These are phyloP conservation scores for Butyriboletus appendiculatus DNA, from an alignment of 1,284 basidiomycete genomes.

Conservation along the genomic window DNA sequence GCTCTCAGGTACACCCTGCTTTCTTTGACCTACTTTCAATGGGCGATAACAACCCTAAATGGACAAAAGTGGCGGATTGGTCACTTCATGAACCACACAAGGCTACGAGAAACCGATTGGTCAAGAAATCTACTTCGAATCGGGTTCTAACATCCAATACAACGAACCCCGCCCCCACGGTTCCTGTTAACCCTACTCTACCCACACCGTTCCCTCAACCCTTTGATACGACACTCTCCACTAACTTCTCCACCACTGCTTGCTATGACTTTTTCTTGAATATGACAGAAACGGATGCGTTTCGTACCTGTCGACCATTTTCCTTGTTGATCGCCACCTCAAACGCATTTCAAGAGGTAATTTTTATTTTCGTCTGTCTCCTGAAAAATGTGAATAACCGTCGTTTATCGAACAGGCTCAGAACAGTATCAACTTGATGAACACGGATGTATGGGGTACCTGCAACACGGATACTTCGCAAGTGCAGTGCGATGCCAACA, in stretches of 20 bases:
- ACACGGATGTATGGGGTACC: conserved; percentile 72
- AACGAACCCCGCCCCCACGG: conserved; percentile 38
- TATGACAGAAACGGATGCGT: conserved; percentile 62
- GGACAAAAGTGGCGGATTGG: conserved; percentile 36
- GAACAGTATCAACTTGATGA: conserved; percentile 61
- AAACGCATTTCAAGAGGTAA: conserved; percentile 55
- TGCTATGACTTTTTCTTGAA: conserved; percentile 74
- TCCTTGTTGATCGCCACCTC: conserved; percentile 68
- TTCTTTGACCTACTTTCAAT: conserved; percentile 46
- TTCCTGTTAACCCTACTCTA: conserved; percentile 44
- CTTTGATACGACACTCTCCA: conserved; percentile 61
- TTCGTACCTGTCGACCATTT: conserved; percentile 74
- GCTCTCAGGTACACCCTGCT: conserved; percentile 48
- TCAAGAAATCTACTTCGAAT: background rate
- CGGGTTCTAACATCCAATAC: conserved; percentile 11
- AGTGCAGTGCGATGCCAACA: conserved; percentile 57
- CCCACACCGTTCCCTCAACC: conserved; percentile 79
- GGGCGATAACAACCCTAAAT: conserved; percentile 21
- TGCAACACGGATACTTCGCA: conserved; percentile 60
- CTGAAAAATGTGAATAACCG: conserved; percentile 4
- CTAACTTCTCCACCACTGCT: conserved; percentile 60
- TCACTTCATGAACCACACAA: conserved; percentile 44
- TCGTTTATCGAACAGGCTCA: conserved; percentile 51
- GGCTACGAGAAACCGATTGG: background rate
- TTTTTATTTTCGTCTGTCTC: conserved; percentile 18